Evolutionary conservation across 2,329 filamentous ascomycete species (phyloP).

Genomic region (Xylaria sp.): DNA sequence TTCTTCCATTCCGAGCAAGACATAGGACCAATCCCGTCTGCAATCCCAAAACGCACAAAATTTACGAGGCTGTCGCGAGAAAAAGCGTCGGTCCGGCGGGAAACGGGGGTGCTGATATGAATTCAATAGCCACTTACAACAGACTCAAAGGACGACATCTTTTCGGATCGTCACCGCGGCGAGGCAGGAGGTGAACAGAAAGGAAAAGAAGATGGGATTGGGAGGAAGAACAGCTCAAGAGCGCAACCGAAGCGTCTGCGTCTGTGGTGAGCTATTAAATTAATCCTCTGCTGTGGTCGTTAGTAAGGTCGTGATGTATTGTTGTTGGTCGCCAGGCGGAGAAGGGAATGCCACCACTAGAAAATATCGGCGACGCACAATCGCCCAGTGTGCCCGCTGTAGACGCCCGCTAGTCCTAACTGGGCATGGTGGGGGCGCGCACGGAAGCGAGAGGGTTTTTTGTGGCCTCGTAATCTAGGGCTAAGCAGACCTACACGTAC

Average conservation of each 20-base stretch:
- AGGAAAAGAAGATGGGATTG: constrained; percentile 41
- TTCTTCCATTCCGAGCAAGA: background rate
- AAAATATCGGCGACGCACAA: constrained; percentile 50
- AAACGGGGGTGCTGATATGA: background rate
- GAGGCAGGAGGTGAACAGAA: constrained; percentile 41
- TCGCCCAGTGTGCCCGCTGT: constrained; percentile 45
- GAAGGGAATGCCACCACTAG: constrained; percentile 41
- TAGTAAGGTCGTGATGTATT: constrained; percentile 48
- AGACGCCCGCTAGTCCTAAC: constrained; percentile 39
- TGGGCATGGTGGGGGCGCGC: constrained; percentile 43
- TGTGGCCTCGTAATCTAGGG: constrained; percentile 47
- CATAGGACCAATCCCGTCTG: background rate
- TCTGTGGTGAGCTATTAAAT: constrained; percentile 43
- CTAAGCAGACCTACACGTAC: constrained; percentile 45
- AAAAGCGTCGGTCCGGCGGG: background rate
- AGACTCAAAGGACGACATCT: constrained; percentile 76
- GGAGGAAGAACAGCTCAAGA: constrained; percentile 47
- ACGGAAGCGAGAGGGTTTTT: constrained; percentile 46
- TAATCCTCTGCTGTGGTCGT: constrained; percentile 48
- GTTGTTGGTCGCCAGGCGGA: constrained; percentile 47
- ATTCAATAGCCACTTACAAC: constrained; percentile 67
- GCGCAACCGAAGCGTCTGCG: constrained; percentile 45
- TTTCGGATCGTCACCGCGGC: constrained; percentile 55
- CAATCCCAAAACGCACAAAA: background rate
- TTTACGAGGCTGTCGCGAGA: constrained; percentile 10